Conservation (phyloP, 441 rosid genomes). For the Erysimum pusillum region DNA sequence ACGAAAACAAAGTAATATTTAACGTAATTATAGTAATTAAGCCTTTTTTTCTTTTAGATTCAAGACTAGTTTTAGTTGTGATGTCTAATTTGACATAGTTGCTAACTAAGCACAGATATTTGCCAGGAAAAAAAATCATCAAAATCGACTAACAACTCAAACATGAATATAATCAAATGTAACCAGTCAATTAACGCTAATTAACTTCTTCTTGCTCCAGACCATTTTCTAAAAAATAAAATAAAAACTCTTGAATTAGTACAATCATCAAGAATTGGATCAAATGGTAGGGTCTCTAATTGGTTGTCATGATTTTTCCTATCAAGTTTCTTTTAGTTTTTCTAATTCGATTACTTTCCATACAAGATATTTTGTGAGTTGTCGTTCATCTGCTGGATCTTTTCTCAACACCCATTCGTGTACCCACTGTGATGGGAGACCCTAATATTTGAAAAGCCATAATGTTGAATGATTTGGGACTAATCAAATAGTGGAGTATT, state of each 20-base stretch:
- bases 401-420: slow-evolving; percentile 10
- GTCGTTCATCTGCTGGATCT: slow-evolving; percentile 33
- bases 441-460: slow-evolving; percentile 18
- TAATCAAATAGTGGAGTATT: slow-evolving; percentile 42
- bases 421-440: slow-evolving; percentile 35
- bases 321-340: slow-evolving; percentile 3
- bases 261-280: not conserved
- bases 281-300: slow-evolving; percentile 41
- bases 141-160: not conserved
- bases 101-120: too few species aligned
- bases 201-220: not conserved
- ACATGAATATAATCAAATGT: not conserved
- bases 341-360: slow-evolving; percentile 26
- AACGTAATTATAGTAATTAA: not conserved
- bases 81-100: slow-evolving; percentile 2
- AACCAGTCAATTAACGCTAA: not conserved
- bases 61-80: not conserved
- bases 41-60: not conserved
- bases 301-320: slow-evolving; percentile 33
- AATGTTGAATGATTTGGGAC: slow-evolving; percentile 28
- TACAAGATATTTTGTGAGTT: slow-evolving; percentile 27
- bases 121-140: not conserved
- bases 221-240: not conserved
- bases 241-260: not conserved
- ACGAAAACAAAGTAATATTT: too few species aligned